Conservation (phyloP, 164 flowering plant genomes). For the Taxillus chinensis region DNA sequence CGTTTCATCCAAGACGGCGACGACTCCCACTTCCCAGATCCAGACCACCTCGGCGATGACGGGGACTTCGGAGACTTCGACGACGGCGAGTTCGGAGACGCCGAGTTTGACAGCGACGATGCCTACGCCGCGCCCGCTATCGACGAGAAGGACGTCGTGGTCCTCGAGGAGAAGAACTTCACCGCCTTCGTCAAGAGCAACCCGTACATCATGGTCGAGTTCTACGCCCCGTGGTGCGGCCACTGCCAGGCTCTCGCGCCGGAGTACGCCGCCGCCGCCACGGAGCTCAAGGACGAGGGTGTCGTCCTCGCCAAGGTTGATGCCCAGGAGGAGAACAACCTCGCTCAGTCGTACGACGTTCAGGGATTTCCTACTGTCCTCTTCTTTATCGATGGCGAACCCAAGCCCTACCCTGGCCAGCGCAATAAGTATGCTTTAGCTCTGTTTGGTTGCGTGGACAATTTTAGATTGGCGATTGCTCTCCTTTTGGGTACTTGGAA, state of each 20-base stretch:
- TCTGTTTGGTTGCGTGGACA: not conserved
- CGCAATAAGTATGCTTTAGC: constrained; percentile 46
- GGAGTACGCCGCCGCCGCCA: constrained; percentile 87
- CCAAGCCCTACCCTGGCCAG: constrained; percentile 60
- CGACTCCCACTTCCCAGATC: not conserved
- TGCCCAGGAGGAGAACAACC: constrained; percentile 67
- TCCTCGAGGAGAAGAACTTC: constrained; percentile 66
- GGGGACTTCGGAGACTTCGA: constrained; percentile 27
- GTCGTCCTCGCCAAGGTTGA: constrained; percentile 80
- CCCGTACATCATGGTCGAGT: constrained; percentile 75
- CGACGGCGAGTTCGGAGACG: constrained; percentile 2
- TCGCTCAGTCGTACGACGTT: constrained; percentile 73
- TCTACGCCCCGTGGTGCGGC: constrained; percentile 97
- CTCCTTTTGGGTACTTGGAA: too few species aligned
- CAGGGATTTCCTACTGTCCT: constrained; percentile 83
- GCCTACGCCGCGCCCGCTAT: constrained; percentile 23
- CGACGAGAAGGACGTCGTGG: constrained; percentile 85
- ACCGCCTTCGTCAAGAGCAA: constrained; percentile 54
- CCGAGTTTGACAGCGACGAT: constrained; percentile 16
- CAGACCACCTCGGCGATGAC: not conserved
- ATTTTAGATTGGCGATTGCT: too few species aligned
- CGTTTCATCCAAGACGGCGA: constrained; percentile 48
- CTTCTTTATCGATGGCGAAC: constrained; percentile 81
- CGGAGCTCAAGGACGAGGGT: constrained; percentile 60
- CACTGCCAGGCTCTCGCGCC: constrained; percentile 86